Evolutionary conservation across 2,329 filamentous ascomycete genomes (phyloP).

Genomic region (Talaromyces sp.): DNA sequence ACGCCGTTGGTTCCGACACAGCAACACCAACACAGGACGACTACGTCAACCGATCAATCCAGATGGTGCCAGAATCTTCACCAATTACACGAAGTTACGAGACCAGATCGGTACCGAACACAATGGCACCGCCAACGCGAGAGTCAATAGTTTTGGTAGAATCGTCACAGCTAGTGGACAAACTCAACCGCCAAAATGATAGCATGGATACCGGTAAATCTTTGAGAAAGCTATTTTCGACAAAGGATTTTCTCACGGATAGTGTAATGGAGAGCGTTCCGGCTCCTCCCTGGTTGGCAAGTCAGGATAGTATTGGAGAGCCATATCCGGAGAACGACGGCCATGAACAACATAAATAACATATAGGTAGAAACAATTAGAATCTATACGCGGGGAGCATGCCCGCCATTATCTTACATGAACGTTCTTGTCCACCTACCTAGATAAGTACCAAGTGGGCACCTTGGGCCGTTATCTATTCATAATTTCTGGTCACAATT

Average conservation of each 20-base stretch:
- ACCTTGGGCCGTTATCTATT: no score
- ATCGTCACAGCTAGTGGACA: conserved; percentile 36
- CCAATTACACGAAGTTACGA: conserved; percentile 23
- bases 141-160: conserved; percentile 36
- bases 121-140: conserved; percentile 19
- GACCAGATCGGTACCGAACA: conserved; percentile 13
- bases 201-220: conserved; percentile 15
- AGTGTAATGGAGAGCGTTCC: conserved; percentile 43
- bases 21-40: conserved; percentile 13
- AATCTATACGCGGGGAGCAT: not conserved
- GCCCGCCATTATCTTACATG: not conserved
- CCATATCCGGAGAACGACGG: conserved; percentile 25
- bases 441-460: no score
- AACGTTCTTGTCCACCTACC: no score
- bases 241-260: conserved; percentile 36
- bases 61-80: conserved; percentile 39
- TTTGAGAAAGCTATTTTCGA: conserved; percentile 24
- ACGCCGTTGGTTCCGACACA: conserved; percentile 13
- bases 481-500: no score
- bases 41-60: conserved; percentile 21
- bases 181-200: conserved; percentile 16
- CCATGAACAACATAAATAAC: not conserved
- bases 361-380: not conserved
- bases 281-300: conserved; percentile 35
- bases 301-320: conserved; percentile 36